Evolutionary conservation across 2,329 filamentous ascomycete genomes (phyloP).

Genomic region (Penicillium sp.): DNA sequence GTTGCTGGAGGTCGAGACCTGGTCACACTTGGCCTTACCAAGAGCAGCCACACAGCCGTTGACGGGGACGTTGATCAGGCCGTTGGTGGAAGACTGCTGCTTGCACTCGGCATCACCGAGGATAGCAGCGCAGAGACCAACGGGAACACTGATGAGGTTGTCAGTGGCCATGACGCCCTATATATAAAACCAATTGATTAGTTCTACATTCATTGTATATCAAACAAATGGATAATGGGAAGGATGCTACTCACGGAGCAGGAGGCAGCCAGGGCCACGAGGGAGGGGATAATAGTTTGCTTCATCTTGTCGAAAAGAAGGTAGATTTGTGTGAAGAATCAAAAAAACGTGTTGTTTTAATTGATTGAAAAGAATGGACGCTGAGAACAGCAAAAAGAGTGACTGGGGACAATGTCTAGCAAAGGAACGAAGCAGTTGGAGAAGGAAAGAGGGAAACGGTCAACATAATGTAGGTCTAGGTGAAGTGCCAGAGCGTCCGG

Average conservation of each 20-base stretch:
- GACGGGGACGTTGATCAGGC: slow-evolving; percentile 31
- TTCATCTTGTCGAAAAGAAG: slow-evolving; percentile 25
- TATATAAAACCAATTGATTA: not conserved
- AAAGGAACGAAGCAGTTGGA: slow-evolving; percentile 23
- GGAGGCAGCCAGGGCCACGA: slow-evolving; percentile 30
- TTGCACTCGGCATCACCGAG: slow-evolving; percentile 32
- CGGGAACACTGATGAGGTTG: slow-evolving; percentile 27
- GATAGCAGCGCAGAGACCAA: slow-evolving; percentile 28
- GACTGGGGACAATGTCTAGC: slow-evolving; percentile 17
- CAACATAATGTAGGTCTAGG: not conserved
- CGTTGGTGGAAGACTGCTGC: slow-evolving; percentile 18
- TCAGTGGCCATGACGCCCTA: slow-evolving; percentile 19
- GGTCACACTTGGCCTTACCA: slow-evolving; percentile 30
- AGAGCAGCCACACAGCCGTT: slow-evolving; percentile 29
- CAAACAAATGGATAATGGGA: not conserved
- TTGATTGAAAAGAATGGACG: slow-evolving; percentile 28
- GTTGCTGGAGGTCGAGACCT: slow-evolving; percentile 16
- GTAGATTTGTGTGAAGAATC: slow-evolving; percentile 13
- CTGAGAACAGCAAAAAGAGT: slow-evolving; percentile 30
- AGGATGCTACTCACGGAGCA: slow-evolving; percentile 10
- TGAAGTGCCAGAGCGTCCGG: not conserved
- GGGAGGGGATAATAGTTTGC: slow-evolving; percentile 27
- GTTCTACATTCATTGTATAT: not conserved
- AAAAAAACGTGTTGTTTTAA: slow-evolving; percentile 10
- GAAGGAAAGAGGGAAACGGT: slow-evolving; percentile 1